Evolutionary conservation across 1,139 yeast species (phyloP), one percentile per base, ranked within the genome.

Genomic region (Lodderomyces elongisporus): DNA sequence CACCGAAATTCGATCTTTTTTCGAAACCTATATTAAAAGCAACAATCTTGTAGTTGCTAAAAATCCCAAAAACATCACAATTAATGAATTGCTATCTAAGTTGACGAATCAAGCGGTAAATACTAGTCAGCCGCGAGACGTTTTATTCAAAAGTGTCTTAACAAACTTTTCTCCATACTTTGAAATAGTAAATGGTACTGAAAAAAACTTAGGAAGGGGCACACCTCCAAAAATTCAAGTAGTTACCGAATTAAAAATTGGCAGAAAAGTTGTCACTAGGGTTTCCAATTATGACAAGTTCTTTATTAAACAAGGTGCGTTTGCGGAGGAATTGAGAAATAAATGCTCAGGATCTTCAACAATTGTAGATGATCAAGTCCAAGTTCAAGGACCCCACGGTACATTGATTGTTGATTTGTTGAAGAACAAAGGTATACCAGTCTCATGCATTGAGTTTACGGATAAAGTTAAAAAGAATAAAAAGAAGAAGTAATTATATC

Each of bases 271-370:
- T 5, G 74, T 87, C 14, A 89, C 97, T 0, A 68, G 79, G 31
- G 74, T 89, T 0, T 63, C 73, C 17, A 81, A 85, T 40, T 69
- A 84, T 43, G 95, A 85, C 44, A 62, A 65, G 4, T 91, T 77
- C 55, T 68, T 70, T 36, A 71, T 89, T 21, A 80, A 77, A 39
- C 74, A 88, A 0, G 78, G 74, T 25, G 63, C 67, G 6, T 58
- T 91, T 15, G 79, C 94, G 2, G 78, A 76, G 28, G 84, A 79
- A 34, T 58, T 91, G 40, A 75, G 84, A 42, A 77, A 78, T 20
- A 78, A 79, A 42, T 91, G 97, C 55, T 91, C 95, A 14, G 96
- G 96, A 0, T 84, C 96, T 0, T 73, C 94, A 0, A 79, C 96
- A 0, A 73, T 85, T 12, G 37, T 38, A 9, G 77, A 76, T 2